Evolutionary conservation across 225 moss, liverwort and hornwort species (phyloP).

Genomic region (Sphagnum tenellum): DNA sequence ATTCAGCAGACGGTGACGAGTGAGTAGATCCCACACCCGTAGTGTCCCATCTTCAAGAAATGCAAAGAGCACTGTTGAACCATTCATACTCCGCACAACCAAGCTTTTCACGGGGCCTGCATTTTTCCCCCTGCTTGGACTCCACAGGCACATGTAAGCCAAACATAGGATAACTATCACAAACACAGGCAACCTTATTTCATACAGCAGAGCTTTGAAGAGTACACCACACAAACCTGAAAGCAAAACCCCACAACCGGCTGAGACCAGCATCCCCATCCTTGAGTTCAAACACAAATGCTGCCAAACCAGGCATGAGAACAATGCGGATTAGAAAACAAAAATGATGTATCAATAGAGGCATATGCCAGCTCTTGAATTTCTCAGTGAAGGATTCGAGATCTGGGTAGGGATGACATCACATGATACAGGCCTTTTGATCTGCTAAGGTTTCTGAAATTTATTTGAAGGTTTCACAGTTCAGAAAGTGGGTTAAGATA

Average conservation of each 20-base stretch:
- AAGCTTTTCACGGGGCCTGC: slow-evolving; percentile 63
- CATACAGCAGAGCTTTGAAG: background rate
- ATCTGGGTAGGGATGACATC: too few species aligned
- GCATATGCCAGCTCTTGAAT: too few species aligned
- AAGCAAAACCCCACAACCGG: slow-evolving; percentile 82
- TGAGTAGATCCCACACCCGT: slow-evolving; percentile 74
- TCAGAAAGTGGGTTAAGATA: too few species aligned
- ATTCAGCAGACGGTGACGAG: slow-evolving; percentile 63
- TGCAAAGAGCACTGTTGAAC: slow-evolving; percentile 52
- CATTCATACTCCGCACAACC: slow-evolving; percentile 38
- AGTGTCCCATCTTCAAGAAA: slow-evolving; percentile 77
- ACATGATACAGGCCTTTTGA: too few species aligned
- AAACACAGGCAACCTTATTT: background rate
- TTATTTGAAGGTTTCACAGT: too few species aligned
- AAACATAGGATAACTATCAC: too few species aligned
- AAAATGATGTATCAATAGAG: too few species aligned
- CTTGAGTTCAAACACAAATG: slow-evolving; percentile 60
- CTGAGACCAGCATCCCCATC: slow-evolving; percentile 84
- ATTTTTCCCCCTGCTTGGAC: slow-evolving; percentile 54
- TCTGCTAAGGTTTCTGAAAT: too few species aligned
- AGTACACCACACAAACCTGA: slow-evolving; percentile 27
- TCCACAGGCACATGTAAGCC: background rate
- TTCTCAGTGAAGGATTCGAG: too few species aligned
- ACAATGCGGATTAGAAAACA: too few species aligned
- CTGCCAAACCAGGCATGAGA: slow-evolving; percentile 6